Conservation (phyloP, 257 asterid species). For the Haberlea rhodopensis region DNA sequence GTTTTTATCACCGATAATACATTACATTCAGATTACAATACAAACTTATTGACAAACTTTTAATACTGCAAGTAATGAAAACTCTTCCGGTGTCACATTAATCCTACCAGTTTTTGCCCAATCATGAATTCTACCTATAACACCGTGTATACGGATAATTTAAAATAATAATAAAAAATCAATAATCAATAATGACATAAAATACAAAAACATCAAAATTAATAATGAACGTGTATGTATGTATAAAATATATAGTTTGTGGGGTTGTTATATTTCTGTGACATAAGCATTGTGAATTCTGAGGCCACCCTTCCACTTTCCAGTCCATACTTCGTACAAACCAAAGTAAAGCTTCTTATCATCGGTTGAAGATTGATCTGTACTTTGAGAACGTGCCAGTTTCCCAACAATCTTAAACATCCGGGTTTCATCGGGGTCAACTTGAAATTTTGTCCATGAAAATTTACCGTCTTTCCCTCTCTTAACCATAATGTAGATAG, state of each 20-base stretch:
- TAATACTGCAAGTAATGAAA: too few relatives aligned
- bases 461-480: constrained; percentile 35
- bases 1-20: neutral
- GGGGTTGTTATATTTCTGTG: neutral
- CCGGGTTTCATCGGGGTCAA: constrained; percentile 19
- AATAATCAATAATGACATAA: too few relatives aligned
- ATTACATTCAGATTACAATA: too few relatives aligned
- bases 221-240: too few relatives aligned
- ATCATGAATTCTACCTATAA: too few relatives aligned
- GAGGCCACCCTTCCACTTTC: constrained; percentile 26
- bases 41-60: neutral
- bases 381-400: neutral
- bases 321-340: constrained; percentile 28
- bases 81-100: too few relatives aligned
- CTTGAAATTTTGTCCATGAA: constrained; percentile 21
- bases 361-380: neutral
- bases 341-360: constrained; percentile 36
- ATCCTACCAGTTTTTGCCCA: too few relatives aligned
- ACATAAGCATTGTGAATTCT: constrained; percentile 2
- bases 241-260: neutral
- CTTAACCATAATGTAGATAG: constrained; percentile 48
- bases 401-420: constrained; percentile 21
- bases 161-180: too few relatives aligned
- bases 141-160: too few relatives aligned
- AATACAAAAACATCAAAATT: too few relatives aligned